Conservation (phyloP, 179 eudicot species). For the Carnegiea gigantea region DNA sequence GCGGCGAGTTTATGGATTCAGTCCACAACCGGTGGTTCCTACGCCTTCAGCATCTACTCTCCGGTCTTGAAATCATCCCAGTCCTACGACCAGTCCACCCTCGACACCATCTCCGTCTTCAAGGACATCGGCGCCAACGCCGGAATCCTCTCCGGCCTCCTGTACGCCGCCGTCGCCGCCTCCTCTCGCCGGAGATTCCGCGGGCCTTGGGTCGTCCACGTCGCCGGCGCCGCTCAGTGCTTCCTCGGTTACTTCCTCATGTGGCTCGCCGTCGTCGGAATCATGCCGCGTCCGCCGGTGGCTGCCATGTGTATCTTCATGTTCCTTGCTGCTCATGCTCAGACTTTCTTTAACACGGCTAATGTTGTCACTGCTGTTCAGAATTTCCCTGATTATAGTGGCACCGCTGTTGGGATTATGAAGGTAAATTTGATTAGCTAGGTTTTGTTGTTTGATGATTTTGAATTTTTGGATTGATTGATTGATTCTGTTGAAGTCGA, state of each 20-base stretch:
- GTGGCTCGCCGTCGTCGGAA: constrained; percentile 72
- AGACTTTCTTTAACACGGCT: constrained; percentile 78
- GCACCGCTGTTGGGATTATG: constrained; percentile 93
- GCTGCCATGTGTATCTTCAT: constrained; percentile 57
- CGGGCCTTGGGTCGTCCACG: constrained; percentile 76
- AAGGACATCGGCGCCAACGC: constrained; percentile 87
- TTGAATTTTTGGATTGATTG: background rate
- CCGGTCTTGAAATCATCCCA: constrained; percentile 61
- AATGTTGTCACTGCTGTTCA: constrained; percentile 83
- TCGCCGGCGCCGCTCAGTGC: constrained; percentile 64
- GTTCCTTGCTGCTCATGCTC: constrained; percentile 79
- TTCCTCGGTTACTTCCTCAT: constrained; percentile 71
- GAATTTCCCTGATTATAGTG: constrained; percentile 68
- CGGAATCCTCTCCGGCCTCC: constrained; percentile 73
- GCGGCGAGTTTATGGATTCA: constrained; percentile 85
- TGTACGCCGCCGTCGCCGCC: constrained; percentile 39
- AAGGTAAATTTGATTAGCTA: constrained; percentile 46
- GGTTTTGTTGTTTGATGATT: background rate
- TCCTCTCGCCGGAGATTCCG: background rate
- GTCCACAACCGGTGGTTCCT: constrained; percentile 61
- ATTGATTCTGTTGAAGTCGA: background rate
- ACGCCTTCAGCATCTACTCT: constrained; percentile 83
- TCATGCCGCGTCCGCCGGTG: constrained; percentile 48
- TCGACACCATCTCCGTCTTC: constrained; percentile 75
- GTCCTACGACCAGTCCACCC: constrained; percentile 67